Evolutionary conservation across 1,139 yeast species (phyloP), one percentile per base, ranked within the genome.

Genomic region (Meyerozyma athensensis): DNA sequence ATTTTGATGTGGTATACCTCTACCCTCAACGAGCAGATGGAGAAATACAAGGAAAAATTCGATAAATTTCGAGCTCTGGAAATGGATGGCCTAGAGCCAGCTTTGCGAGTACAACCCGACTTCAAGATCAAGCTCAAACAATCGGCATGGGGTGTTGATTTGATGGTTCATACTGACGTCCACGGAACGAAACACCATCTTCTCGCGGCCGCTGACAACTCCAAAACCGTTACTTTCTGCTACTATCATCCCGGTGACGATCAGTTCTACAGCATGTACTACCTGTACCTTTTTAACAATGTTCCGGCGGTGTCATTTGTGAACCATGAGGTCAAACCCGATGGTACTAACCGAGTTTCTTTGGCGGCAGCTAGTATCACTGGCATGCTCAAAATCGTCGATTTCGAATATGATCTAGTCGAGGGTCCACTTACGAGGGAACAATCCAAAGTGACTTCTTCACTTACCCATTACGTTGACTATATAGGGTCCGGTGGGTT

Each of bases 91-190:
- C 23, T 26, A 39, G 19, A 49, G 33, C 44, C 35, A 36, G 53
- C 54, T 1, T 33, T 55, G n/a, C 50, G 49, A 26, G 43, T 59
- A 1, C 45, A 50, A 7, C 71, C 80, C 1, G 67, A 61, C 36
- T 59, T 62, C 34, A 58, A 56, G 16, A 37, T 79, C 5, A 61
- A 62, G 23, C 45, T 70, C 39, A 61, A 61, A 22, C 56, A 74
- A 1, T 79, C 86, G 1, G 76, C 73, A 0, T 83, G 92, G 92
- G 89, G 89, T 0, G 52, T 79, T 16, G 86, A 78, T 47, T 56
- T 65, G 35, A 36, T 48, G 19, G 38, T 49, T 1, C 58, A 55
- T 37, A 14, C 26, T 2, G 63, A 57, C 31, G 19, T 33, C 3
- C 56, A 18, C 43, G 64, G 48, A 41, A 52, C n/a, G 22, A 44